Base-by-base conservation (phyloP, 1,284 basidiomycete species). In the Crepidotus sp. region DNA sequence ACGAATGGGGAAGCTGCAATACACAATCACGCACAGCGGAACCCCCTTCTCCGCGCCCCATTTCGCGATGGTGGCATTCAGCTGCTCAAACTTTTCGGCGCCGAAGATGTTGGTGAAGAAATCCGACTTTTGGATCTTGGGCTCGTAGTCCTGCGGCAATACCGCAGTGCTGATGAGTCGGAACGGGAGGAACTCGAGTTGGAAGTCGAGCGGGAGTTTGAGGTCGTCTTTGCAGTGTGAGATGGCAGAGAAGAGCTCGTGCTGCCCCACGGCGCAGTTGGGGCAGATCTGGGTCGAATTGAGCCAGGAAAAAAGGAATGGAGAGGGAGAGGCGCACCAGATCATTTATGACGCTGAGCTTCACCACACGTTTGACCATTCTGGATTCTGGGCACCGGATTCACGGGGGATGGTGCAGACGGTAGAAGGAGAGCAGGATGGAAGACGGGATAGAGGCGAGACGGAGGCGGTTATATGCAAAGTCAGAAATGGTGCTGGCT, bases 171-270 rank as follows among this genome's bases (percentile, higher is more conserved):
- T 62, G 21, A 89, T 71, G 45, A 83, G 64, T 1, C 70, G 66
- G 68, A 80, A 90, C 0, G 87, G 87, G 51, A 82, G 67, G 61
- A 83, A 83, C 53, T 85, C 79, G 59, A 90, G 64, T 48, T 83
- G 73, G 65, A 90, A 84, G 8, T 66, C 60, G 45, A 86, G 55
- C 3, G 80, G 77, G 2, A 82, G 74, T 47, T 77, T 55, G 4
- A 81, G 72, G 8, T 74, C 72, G 50, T 79, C 71, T 50, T 69
- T 64, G 57, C 73, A 78, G 42, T 76, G 70, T 1, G 72, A 65
- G 35, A 83, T 76, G 24, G 86, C 85, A 33, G 71, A 68, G 39
- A 80, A 66, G 44, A 90, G 72, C 55, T 86, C 81, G 59, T 78
- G 76, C 60, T 81, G 76, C 10, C 76, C 78, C 50, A 90, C 73